These are phyloP conservation scores for Radiomyces spectabilis DNA, from an alignment of 192 early-diverging fungal genomes.

Conservation along the genomic window DNA sequence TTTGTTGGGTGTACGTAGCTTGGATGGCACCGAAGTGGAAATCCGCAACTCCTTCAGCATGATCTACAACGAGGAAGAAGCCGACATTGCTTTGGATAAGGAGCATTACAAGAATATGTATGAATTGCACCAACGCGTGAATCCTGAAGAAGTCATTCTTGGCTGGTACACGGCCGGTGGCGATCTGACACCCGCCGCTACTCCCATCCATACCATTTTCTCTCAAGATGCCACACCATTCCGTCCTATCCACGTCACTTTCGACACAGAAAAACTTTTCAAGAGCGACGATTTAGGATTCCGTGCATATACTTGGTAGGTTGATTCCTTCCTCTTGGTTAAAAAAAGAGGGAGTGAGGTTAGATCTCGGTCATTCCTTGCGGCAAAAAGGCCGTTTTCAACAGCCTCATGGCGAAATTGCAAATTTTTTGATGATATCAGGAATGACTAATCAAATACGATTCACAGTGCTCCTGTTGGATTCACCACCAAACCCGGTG, in stretches of 20 bases:
- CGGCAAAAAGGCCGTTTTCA: too few relatives aligned
- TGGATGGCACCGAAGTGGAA: conserved; percentile 83
- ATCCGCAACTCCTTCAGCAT: conserved; percentile 85
- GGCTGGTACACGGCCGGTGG: conserved; percentile 88
- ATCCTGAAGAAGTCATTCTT: conserved; percentile 83
- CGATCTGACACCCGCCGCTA: conserved; percentile 58
- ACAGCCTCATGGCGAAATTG: too few relatives aligned
- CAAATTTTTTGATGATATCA: background rate
- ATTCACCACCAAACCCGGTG: conserved; percentile 60
- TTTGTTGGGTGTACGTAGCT: conserved; percentile 80
- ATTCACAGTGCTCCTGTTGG: conserved; percentile 73
- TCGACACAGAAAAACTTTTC: conserved; percentile 68
- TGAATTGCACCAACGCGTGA: conserved; percentile 81
- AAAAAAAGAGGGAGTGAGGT: background rate
- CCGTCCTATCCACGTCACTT: conserved; percentile 76
- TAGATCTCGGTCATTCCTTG: background rate
- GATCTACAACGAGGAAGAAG: conserved; percentile 64
- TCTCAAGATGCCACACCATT: conserved; percentile 69
- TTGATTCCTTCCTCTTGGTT: too few relatives aligned
- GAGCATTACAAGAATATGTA: conserved; percentile 85
- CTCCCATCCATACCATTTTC: conserved; percentile 75
- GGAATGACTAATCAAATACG: background rate
- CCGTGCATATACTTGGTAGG: conserved; percentile 62
- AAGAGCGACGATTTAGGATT: conserved; percentile 59
- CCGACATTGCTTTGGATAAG: conserved; percentile 79